phyloP scores from a whole-genome alignment of 208 protist species.

The Trypanosoma caninum region DNA sequence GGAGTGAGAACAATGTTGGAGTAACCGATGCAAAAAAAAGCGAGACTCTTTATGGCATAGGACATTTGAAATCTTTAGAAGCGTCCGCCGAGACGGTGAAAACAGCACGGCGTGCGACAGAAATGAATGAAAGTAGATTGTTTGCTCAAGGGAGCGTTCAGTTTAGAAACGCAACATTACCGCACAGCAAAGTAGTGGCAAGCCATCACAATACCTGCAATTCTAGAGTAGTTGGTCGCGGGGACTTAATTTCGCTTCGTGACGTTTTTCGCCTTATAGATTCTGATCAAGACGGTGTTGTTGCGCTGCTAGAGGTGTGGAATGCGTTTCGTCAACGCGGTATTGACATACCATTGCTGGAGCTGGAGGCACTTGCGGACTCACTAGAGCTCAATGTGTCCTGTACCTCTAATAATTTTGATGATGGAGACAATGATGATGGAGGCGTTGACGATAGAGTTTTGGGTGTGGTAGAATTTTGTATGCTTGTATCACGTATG shows the following conservation, averaged over 20 bases:
- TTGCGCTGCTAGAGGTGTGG: constrained; percentile 37
- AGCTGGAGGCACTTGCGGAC: constrained; percentile 62
- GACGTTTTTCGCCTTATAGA: constrained; percentile 22
- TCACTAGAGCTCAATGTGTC: constrained; percentile 38
- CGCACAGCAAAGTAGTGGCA: constrained; percentile 1
- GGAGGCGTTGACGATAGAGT: constrained; percentile 7
- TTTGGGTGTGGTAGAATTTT: constrained; percentile 52
- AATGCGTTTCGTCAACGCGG: constrained; percentile 23
- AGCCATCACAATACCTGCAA: constrained; percentile 8
- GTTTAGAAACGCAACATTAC: neutral
- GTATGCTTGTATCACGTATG: constrained; percentile 64
- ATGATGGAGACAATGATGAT: neutral
- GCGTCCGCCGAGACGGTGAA: too few species aligned
- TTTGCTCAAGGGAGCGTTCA: neutral
- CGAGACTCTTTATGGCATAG: neutral
- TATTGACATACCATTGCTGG: constrained; percentile 32
- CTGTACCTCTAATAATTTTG: neutral
- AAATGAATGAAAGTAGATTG: neutral
- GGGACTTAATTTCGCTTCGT: constrained; percentile 22
- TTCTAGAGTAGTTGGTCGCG: neutral
- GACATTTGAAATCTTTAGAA: neutral
- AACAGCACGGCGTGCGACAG: neutral
- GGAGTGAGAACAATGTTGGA: neutral
- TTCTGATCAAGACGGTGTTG: constrained; percentile 8
- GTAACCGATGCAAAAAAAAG: neutral